These are phyloP conservation scores for Trichosporon sp. DNA, from an alignment of 1,284 basidiomycete genomes.

Conservation along the genomic window DNA sequence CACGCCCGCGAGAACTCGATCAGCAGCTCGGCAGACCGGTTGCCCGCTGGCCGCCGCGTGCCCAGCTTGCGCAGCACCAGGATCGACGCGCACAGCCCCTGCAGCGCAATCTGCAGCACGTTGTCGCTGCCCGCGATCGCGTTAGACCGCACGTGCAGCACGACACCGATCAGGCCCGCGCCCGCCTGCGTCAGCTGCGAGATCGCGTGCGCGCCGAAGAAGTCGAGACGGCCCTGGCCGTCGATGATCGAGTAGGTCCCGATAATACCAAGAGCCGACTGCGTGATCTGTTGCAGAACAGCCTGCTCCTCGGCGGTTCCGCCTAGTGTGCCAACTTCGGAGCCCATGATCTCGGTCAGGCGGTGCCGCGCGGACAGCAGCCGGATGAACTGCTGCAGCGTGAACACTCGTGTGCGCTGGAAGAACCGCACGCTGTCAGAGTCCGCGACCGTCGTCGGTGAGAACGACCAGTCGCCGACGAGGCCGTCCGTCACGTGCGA, in stretches of 20 bases:
- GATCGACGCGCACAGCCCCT: conserved; percentile 31
- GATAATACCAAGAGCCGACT: conserved; percentile 32
- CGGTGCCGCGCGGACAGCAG: conserved; percentile 30
- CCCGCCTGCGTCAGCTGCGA: conserved; percentile 36
- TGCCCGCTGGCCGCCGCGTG: conserved; percentile 30
- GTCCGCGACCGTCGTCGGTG: conserved; percentile 29
- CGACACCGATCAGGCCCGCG: conserved; percentile 34
- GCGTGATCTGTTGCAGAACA: conserved; percentile 31
- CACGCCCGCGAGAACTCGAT: conserved; percentile 33
- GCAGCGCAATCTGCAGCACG: conserved; percentile 26
- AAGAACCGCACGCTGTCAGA: conserved; percentile 36
- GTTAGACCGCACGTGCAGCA: conserved; percentile 28
- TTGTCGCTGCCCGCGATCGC: conserved; percentile 18
- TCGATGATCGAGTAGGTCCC: conserved; percentile 38
- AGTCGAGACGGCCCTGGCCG: conserved; percentile 29
- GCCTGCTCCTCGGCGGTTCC: conserved; percentile 19
- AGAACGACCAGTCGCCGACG: conserved; percentile 34
- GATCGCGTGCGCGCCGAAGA: conserved; percentile 38
- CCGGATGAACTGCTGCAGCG: conserved; percentile 32
- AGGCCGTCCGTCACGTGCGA: conserved; percentile 29
- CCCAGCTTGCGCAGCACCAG: conserved; percentile 28
- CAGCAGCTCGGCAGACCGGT: conserved; percentile 30
- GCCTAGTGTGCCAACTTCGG: background rate
- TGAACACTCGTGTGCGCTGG: conserved; percentile 34
- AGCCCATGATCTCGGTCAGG: conserved; percentile 26